Conservation (phyloP, 108 stramenopile genomes). For the Discostella pseudostelligera region DNA sequence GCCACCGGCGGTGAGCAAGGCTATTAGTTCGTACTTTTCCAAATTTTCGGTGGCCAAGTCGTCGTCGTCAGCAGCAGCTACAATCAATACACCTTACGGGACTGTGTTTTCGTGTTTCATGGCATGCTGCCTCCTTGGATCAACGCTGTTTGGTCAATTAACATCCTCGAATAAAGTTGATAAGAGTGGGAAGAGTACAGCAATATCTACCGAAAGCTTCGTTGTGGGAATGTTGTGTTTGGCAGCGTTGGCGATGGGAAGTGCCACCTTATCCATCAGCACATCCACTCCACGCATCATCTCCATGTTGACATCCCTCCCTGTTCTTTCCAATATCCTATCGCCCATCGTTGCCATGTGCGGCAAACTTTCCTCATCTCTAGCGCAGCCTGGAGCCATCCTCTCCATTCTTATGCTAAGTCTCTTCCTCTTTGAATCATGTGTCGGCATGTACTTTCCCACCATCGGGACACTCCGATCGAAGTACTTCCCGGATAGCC, state of each 20-base stretch:
- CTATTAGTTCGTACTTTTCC: constrained; percentile 63
- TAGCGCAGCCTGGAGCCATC: constrained; percentile 39
- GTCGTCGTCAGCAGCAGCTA: constrained; percentile 15
- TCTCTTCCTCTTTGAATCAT: constrained; percentile 95
- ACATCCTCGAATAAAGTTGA: constrained; percentile 41
- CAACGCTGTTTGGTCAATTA: constrained; percentile 77
- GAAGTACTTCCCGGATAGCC: constrained; percentile 93
- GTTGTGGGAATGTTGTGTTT: constrained; percentile 71
- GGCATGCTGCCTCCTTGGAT: constrained; percentile 90
- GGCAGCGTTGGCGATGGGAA: constrained; percentile 85
- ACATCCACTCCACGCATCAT: constrained; percentile 17
- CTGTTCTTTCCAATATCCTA: constrained; percentile 40
- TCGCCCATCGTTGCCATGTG: constrained; percentile 24
- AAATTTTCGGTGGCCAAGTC: constrained; percentile 29
- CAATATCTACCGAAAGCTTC: constrained; percentile 73
- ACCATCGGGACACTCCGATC: constrained; percentile 92
- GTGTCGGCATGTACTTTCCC: constrained; percentile 97
- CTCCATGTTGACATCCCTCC: constrained; percentile 24
- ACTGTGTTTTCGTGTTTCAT: constrained; percentile 93
- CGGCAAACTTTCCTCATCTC: constrained; percentile 33
- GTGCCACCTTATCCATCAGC: constrained; percentile 58
- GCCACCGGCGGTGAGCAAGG: constrained; percentile 86
- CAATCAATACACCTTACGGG: constrained; percentile 77
- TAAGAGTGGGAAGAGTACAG: constrained; percentile 44
- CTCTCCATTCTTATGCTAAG: constrained; percentile 45